Conservation (phyloP, 495 filamentous ascomycete species). For the Thozetella sp. region DNA sequence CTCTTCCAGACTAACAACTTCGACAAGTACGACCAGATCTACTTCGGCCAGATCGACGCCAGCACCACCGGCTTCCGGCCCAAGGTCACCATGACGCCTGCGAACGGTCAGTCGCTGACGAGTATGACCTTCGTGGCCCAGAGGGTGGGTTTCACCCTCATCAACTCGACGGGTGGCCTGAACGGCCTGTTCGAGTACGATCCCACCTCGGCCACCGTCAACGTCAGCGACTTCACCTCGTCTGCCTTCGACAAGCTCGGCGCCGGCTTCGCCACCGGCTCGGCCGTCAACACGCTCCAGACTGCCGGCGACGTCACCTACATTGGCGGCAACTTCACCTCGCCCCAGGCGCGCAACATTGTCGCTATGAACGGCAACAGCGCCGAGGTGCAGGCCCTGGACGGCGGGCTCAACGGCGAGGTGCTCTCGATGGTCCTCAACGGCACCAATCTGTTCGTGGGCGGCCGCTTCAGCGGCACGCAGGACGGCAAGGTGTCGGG, state of each 20-base stretch:
- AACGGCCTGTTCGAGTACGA: constrained; percentile 94
- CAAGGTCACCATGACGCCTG: constrained; percentile 75
- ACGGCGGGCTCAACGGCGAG: constrained; percentile 79
- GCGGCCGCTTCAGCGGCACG: constrained; percentile 83
- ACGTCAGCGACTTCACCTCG: constrained; percentile 63
- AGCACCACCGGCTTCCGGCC: constrained; percentile 76
- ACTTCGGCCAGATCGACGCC: constrained; percentile 80
- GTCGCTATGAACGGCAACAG: constrained; percentile 71
- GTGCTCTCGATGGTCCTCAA: constrained; percentile 71
- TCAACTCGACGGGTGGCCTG: constrained; percentile 69
- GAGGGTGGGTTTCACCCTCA: constrained; percentile 74
- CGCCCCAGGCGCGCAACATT: constrained; percentile 66
- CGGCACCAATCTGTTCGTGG: constrained; percentile 73
- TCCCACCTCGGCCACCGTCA: constrained; percentile 59
- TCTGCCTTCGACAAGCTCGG: constrained; percentile 78
- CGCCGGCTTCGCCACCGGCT: constrained; percentile 60
- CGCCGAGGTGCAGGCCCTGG: constrained; percentile 56
- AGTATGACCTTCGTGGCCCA: constrained; percentile 84
- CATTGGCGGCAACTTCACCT: constrained; percentile 84
- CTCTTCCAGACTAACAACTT: constrained; percentile 90
- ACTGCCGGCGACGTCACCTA: constrained; percentile 64
- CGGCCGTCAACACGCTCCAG: constrained; percentile 65
- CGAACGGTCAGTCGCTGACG: constrained; percentile 57
- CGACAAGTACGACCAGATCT: constrained; percentile 93
- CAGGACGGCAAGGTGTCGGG: constrained; percentile 57